These are phyloP conservation scores for Lipomyces sp. DNA, from an alignment of 805 yeast species.

Conservation along the genomic window DNA sequence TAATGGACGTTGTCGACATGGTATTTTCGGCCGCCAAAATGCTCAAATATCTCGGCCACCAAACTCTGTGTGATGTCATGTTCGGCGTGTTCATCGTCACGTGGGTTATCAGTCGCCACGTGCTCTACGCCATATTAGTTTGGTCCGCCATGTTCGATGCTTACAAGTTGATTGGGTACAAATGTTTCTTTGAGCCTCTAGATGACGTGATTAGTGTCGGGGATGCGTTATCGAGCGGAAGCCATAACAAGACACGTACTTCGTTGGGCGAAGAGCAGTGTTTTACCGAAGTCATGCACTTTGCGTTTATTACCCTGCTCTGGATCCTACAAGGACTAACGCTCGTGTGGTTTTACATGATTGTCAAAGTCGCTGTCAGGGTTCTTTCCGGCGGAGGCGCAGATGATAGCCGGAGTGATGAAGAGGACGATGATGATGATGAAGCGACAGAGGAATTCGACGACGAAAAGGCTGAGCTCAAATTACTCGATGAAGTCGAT, in stretches of 20 bases:
- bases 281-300: constrained; percentile 43
- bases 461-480: constrained; percentile 9
- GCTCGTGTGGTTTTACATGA: constrained; percentile 75
- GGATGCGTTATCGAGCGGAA: constrained; percentile 9
- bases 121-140: constrained; percentile 68
- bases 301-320: constrained; percentile 59
- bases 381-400: constrained; percentile 77
- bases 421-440: constrained; percentile 57
- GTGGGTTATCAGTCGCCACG: constrained; percentile 79
- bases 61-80: constrained; percentile 64
- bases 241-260: constrained; percentile 14
- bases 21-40: constrained; percentile 74
- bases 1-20: constrained; percentile 86
- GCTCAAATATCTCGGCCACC: constrained; percentile 71
- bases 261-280: constrained; percentile 42
- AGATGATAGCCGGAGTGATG: constrained; percentile 85
- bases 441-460: constrained; percentile 7
- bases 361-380: constrained; percentile 68
- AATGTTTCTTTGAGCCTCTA: constrained; percentile 30
- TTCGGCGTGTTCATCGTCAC: constrained; percentile 67
- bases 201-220: constrained; percentile 26
- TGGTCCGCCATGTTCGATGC: constrained; percentile 61
- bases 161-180: constrained; percentile 48
- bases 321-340: constrained; percentile 69
- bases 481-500: constrained; percentile 1